phyloP scores from a whole-genome alignment of 352 stramenopile genomes.

The Poterioochromonas sp. region DNA sequence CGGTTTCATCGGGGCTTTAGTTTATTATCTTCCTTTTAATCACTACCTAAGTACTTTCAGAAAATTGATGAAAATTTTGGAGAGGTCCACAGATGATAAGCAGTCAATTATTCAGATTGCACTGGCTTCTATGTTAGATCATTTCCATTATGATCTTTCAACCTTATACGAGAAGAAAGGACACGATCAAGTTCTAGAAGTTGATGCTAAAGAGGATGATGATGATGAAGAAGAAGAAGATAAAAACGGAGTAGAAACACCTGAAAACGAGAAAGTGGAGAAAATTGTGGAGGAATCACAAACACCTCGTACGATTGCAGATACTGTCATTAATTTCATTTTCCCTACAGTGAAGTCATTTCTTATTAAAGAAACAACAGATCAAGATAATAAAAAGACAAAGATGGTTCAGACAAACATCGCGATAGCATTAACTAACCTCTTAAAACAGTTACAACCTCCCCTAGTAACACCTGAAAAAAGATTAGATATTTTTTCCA shows the following conservation, averaged over 20 bases:
- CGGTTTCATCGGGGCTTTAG: conserved; percentile 70
- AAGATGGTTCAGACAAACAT: conserved; percentile 82
- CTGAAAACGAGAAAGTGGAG: conserved; percentile 57
- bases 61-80: conserved; percentile 75
- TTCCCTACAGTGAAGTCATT: conserved; percentile 63
- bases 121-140: conserved; percentile 86
- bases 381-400: conserved; percentile 60
- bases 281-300: conserved; percentile 54
- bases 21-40: conserved; percentile 82
- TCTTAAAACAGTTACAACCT: conserved; percentile 82
- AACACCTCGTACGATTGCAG: neutral
- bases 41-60: conserved; percentile 86
- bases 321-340: conserved; percentile 57
- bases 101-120: conserved; percentile 74
- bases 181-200: conserved; percentile 40
- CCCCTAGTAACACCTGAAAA: conserved; percentile 69
- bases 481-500: neutral
- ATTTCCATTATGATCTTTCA: conserved; percentile 81
- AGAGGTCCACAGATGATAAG: conserved; percentile 51
- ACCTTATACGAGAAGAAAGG: conserved; percentile 33
- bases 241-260: conserved; percentile 27
- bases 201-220: conserved; percentile 49
- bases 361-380: conserved; percentile 57
- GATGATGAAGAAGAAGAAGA: conserved; percentile 36
- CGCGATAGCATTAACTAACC: conserved; percentile 88